Percentiles rank a stretch among this genome's conserved stretches.
These are phyloP conservation scores for Tetracentron sinense DNA, from an alignment of 164 flowering plant species.

Conservation along the genomic window DNA sequence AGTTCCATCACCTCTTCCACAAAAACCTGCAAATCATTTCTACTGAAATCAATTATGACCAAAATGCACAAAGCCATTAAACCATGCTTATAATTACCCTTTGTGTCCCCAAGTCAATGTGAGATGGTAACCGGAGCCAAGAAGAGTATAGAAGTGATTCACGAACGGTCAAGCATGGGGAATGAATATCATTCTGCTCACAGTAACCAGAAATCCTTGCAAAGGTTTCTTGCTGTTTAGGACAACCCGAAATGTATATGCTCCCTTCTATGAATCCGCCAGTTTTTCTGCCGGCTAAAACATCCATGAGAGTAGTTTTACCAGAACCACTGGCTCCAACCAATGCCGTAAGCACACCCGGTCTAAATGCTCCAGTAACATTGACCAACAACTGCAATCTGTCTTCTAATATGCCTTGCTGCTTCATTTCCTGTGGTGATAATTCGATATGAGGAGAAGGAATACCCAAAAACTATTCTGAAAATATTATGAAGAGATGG, in stretches of 20 bases:
- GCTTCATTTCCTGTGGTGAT: conserved; percentile 73
- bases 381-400: conserved; percentile 73
- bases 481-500: too few species aligned
- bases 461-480: conserved; percentile 1
- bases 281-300: conserved; percentile 96
- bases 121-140: conserved; percentile 81
- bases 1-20: conserved; percentile 98
- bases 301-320: conserved; percentile 99
- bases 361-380: conserved; percentile 94
- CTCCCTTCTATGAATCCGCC: conserved; percentile 87
- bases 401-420: conserved; percentile 81
- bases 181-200: conserved; percentile 96
- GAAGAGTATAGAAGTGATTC: conserved; percentile 95
- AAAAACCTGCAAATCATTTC: conserved; percentile 58
- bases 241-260: conserved; percentile 78
- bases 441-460: too few species aligned
- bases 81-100: conserved; percentile 38
- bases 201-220: conserved; percentile 98
- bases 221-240: conserved; percentile 93
- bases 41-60: conserved; percentile 17
- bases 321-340: conserved; percentile 99
- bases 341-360: conserved; percentile 94
- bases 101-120: conserved; percentile 71
- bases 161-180: conserved; percentile 87
- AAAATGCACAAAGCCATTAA: not conserved